Conservation (phyloP, 2,329 filamentous ascomycete species). For the Cylindrodendrum hubeiense region DNA sequence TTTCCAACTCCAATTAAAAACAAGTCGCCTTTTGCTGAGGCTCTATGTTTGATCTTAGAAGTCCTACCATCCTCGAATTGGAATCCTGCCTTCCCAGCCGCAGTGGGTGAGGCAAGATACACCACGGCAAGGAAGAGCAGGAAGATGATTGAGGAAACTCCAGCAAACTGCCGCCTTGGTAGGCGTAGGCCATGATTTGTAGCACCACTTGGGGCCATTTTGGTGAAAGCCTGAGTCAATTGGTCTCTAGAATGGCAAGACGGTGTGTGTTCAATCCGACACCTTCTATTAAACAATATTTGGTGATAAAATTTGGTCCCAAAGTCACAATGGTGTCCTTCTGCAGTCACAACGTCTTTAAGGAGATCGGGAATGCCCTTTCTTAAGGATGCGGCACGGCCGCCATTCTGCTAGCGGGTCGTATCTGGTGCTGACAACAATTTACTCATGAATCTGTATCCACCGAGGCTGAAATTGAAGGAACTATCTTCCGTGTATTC, state of each 20-base stretch:
- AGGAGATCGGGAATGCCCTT: neutral
- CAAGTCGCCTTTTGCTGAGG: slow-evolving; percentile 41
- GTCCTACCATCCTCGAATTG: neutral
- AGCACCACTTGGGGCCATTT: neutral
- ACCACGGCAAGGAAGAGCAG: neutral
- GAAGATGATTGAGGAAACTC: neutral
- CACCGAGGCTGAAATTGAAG: neutral
- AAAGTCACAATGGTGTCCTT: neutral
- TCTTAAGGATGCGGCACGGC: neutral
- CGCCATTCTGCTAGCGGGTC: neutral
- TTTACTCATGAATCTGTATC: neutral
- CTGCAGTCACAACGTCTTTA: neutral
- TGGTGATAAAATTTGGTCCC: neutral
- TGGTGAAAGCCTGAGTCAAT: neutral
- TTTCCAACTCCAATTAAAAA: slow-evolving; percentile 70
- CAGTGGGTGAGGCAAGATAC: neutral
- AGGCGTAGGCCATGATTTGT: neutral
- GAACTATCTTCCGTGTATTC: neutral
- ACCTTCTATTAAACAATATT: neutral
- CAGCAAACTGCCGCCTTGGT: neutral
- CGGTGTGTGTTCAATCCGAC: neutral
- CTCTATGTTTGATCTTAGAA: slow-evolving; percentile 1
- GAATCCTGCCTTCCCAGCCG: neutral
- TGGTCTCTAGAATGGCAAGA: too few relatives aligned
- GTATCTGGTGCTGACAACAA: neutral